phyloP scores from a whole-genome alignment of 257 asterid genomes.

The Solanum ossicruentum region DNA sequence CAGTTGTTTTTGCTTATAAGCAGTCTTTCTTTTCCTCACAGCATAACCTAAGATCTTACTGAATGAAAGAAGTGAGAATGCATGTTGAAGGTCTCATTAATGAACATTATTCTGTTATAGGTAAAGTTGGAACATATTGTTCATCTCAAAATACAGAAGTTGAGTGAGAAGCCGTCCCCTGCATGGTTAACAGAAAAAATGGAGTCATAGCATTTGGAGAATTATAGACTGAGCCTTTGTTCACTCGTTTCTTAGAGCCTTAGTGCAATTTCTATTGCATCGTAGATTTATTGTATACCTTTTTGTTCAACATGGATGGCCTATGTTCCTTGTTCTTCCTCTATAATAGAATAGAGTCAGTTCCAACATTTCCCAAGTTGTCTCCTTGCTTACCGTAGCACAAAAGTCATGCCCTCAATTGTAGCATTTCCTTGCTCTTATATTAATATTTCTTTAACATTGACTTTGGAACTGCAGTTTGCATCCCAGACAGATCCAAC shows the following conservation, averaged over 20 bases:
- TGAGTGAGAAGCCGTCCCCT: neutral
- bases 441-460: neutral
- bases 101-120: neutral
- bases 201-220: neutral
- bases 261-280: neutral
- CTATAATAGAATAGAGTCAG: neutral
- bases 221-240: neutral
- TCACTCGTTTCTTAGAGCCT: neutral
- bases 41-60: neutral
- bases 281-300: neutral
- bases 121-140: neutral
- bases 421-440: neutral
- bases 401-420: neutral
- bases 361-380: neutral
- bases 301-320: neutral
- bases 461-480: neutral
- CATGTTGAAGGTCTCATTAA: neutral
- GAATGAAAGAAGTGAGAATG: neutral
- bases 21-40: neutral
- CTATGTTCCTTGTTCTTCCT: neutral
- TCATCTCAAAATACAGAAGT: neutral
- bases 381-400: neutral
- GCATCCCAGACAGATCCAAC: neutral
- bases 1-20: neutral
- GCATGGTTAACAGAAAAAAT: neutral